Evolutionary conservation across 2,329 filamentous ascomycete species (phyloP), one percentile per base, ranked within the genome.

Genomic region (Aspergillus sp.): DNA sequence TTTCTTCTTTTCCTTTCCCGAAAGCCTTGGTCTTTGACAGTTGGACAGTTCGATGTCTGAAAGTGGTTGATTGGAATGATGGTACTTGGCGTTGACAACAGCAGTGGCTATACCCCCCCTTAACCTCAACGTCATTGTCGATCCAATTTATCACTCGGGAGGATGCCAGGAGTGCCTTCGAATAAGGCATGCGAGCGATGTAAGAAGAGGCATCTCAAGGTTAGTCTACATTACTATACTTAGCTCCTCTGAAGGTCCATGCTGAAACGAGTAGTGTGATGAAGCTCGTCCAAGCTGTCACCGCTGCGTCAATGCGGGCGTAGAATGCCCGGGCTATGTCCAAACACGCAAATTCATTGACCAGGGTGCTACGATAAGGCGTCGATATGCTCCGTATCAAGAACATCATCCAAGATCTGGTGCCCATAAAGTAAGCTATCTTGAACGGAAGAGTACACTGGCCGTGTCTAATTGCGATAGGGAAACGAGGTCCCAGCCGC

Each of bases 281-380:
- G 68, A 71, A 49, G 60, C 61, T 38, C 62, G 69, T 6, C 67
- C 68, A 4, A 58, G 60, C 12, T 71, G 68, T 47, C 63, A 66
- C 46, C 63, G 67, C 17, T 71, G 68, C 49, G 56, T 56, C 23
- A 58, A 61, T 41, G 62, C 68, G 5, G 66, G 66, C 10, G 62
- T 66, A 20, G 61, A 69, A 45, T 71, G 68, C 41, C 67, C 68
- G 0, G 69, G 69, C n/a, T 72, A 70, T 61, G 63, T 69, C 17
- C 66, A 69, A 46, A 70, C 63, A 19, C 67, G 69, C 48, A 71
- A 71, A 39, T 72, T 72, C 48, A 68, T 72, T 42, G 69, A 72
- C 45, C 67, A 72, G 48, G 68, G 69, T 5, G 64, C 66, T 19
- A 66, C 67, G 15, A 66, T 72, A 20, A 62, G 69, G 43, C 64